Evolutionary conservation across 2,329 filamentous ascomycete species (phyloP).

Genomic region (Scedosporium minutisporum): DNA sequence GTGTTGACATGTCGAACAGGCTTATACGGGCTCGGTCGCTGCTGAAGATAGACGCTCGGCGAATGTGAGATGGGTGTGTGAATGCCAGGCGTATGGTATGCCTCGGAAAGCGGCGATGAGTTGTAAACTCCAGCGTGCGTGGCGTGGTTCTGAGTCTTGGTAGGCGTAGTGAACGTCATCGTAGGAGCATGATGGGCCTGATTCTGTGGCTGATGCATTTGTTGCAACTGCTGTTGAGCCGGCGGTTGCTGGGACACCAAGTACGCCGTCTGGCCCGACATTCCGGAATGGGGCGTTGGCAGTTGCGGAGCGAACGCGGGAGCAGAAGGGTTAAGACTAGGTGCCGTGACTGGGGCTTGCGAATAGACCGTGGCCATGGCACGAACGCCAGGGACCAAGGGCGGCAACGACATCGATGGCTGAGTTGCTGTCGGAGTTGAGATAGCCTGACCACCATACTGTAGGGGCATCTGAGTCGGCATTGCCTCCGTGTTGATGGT

Average conservation of each 20-base stretch:
- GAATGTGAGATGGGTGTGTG: constrained; percentile 67
- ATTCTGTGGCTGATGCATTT: background rate
- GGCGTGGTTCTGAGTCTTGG: constrained; percentile 43
- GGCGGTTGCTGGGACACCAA: constrained; percentile 11
- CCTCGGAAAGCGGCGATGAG: constrained; percentile 62
- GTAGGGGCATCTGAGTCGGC: background rate
- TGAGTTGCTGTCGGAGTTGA: constrained; percentile 7
- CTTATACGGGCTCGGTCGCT: constrained; percentile 85
- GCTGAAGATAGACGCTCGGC: constrained; percentile 76
- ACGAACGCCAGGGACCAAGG: constrained; percentile 50
- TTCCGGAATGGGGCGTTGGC: background rate
- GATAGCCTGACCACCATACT: background rate
- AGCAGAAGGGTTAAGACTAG: constrained; percentile 24
- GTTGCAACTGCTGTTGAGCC: background rate
- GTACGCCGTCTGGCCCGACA: constrained; percentile 11
- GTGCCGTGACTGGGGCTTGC: constrained; percentile 17
- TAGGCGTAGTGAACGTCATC: constrained; percentile 38
- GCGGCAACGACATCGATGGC: constrained; percentile 33
- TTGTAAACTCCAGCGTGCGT: constrained; percentile 40
- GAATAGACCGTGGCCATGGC: constrained; percentile 73
- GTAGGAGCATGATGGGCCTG: constrained; percentile 12
- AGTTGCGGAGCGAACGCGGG: constrained; percentile 27
- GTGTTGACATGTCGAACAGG: constrained; percentile 85
- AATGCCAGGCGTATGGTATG: constrained; percentile 48
- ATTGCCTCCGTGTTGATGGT: constrained; percentile 5